phyloP scores from a whole-genome alignment of 495 filamentous ascomycete species.

The Penicillium goetzii region DNA sequence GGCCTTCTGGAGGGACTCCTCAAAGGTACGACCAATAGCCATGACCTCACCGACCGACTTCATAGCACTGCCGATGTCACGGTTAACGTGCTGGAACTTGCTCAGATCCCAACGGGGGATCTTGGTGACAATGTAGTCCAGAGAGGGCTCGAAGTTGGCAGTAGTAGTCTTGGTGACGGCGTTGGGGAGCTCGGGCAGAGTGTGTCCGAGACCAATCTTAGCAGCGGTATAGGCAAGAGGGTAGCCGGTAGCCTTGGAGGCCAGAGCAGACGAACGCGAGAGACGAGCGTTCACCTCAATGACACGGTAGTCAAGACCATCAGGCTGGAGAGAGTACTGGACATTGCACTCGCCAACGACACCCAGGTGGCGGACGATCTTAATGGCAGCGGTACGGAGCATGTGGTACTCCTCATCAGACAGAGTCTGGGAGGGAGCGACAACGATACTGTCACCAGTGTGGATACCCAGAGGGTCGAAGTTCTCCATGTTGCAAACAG shows the following conservation, averaged over 20 bases:
- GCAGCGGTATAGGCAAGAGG: conserved; percentile 95
- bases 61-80: conserved; percentile 96
- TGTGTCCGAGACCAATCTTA: conserved; percentile 95
- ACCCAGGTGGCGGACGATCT: conserved; percentile 92
- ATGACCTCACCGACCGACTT: conserved; percentile 99
- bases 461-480: conserved; percentile 97
- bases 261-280: conserved; percentile 90
- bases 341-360: conserved; percentile 99
- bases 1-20: conserved; percentile 99
- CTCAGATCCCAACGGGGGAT: conserved; percentile 96
- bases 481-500: conserved; percentile 99
- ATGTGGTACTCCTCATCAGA: conserved; percentile 99
- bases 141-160: conserved; percentile 95
- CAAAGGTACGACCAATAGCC: conserved; percentile 97
- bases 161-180: conserved; percentile 98
- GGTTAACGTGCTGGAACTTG: conserved; percentile 98
- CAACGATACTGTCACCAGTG: conserved; percentile 96
- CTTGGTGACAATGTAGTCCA: conserved; percentile 98
- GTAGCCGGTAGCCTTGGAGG: conserved; percentile 96
- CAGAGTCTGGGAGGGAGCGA: conserved; percentile 92
- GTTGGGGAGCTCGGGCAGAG: conserved; percentile 91
- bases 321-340: conserved; percentile 93
- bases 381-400: conserved; percentile 94
- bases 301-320: conserved; percentile 93
- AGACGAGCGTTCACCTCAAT: conserved; percentile 98